Evolutionary conservation across 2,329 filamentous ascomycete genomes (phyloP).

Genomic region (Zymoseptoria passerinii): DNA sequence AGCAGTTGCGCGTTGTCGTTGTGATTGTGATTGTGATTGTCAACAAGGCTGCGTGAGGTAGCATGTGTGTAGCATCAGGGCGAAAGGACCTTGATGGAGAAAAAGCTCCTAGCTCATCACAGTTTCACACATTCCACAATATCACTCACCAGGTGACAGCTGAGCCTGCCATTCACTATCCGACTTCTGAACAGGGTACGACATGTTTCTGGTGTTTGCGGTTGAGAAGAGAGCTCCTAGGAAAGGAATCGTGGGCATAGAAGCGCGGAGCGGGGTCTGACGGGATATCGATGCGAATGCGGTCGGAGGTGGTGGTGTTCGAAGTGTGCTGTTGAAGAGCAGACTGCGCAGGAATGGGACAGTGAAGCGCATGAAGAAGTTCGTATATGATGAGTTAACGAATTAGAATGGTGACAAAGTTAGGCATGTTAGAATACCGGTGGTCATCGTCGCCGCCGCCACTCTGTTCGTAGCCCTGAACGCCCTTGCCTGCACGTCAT

Average conservation of each 20-base stretch:
- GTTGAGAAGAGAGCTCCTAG: conserved; percentile 67
- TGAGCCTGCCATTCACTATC: conserved; percentile 85
- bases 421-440: background rate
- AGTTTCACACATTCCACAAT: background rate
- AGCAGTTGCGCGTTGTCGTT: conserved; percentile 27
- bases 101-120: background rate
- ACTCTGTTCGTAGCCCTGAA: background rate
- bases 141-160: conserved; percentile 57
- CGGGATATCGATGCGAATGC: conserved; percentile 24
- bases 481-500: background rate
- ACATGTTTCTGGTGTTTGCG: conserved; percentile 50
- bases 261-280: conserved; percentile 29
- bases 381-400: background rate
- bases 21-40: background rate
- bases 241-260: conserved; percentile 74
- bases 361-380: conserved; percentile 40
- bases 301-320: conserved; percentile 15
- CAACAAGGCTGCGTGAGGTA: background rate
- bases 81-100: conserved; percentile 12
- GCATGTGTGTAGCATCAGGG: background rate
- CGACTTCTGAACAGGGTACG: conserved; percentile 71
- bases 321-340: conserved; percentile 37
- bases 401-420: background rate
- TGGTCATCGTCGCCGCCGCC: background rate
- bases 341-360: conserved; percentile 43